Base-by-base conservation (phyloP, 495 filamentous ascomycete genomes). In the Staphylotrichum longicolle region DNA sequence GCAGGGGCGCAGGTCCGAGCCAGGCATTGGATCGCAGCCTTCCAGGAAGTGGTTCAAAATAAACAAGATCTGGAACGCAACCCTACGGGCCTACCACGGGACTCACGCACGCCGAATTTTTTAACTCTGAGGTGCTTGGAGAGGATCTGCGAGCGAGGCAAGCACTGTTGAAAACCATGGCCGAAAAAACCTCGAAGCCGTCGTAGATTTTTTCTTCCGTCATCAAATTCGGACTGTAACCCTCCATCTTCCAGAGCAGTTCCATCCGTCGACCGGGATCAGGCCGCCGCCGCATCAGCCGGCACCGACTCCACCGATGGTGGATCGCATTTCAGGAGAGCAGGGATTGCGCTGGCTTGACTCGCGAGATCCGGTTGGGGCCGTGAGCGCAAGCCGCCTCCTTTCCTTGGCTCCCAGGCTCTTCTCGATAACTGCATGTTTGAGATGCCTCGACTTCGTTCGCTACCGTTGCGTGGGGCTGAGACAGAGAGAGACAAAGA, bases 61-160 rank as follows among this genome's bases (percentile, higher is more conserved):
- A 71, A 70, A 72, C 69, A 70, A 66, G 61, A 51, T 58, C 54
- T 70, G 64, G 70, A 66, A 70, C 61, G 64, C 64, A 66, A 40
- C 54, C 30, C 27, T 20, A 4, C 32, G 45, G 20, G 42, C 42
- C 42, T 1, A 12, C 14, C 42, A n/a, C 12, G 20, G 45, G 45
- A 30, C 15, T 30, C 12, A 5, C 46, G 11, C 20, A 11, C 6
- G 46, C 15, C 3, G 20, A 30, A 11, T 32, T 32, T 8, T 5
- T 0, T 3, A 32, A 37, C 8, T 41, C 33, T 27, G 37, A 10
- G 37, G n/a, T 51, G 32, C 10, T n/a, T 51, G 3, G 49, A 7
- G 14, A 9, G n/a, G 15, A 39, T 39, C 10, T 39, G 37, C 37
- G 20, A 27, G 1, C 20, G 20, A 27, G 20, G 20, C 20, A 27